Evolutionary conservation across 208 protist genomes (phyloP).

Genomic region (Leishmania gerbilli): DNA sequence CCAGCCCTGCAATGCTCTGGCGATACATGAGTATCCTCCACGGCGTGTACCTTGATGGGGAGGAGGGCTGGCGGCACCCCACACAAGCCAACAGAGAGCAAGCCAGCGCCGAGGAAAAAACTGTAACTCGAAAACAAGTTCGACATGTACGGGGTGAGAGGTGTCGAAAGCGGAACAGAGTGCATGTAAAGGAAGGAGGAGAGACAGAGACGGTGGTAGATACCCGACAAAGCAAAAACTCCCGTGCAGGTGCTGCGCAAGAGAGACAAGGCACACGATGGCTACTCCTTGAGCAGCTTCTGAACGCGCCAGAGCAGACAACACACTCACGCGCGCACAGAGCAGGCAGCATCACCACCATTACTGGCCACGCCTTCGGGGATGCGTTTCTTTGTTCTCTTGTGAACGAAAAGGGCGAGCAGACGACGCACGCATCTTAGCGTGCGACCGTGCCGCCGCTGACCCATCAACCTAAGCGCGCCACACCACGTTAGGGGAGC

Average conservation of each 20-base stretch:
- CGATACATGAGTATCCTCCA: conserved; percentile 63
- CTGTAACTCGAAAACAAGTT: neutral
- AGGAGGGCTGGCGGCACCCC: neutral
- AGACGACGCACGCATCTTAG: neutral
- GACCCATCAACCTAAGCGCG: neutral
- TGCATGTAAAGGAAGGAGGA: neutral
- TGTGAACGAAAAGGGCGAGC: neutral
- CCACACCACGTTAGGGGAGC: too few species aligned
- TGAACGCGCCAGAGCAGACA: neutral
- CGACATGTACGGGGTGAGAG: neutral
- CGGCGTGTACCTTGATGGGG: neutral
- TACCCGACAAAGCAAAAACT: neutral
- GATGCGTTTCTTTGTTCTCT: neutral
- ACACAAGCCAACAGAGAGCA: neutral
- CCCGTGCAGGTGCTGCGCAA: neutral
- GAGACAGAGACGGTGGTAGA: neutral
- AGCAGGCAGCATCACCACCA: neutral
- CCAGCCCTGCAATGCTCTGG: conserved; percentile 64
- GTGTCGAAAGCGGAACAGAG: neutral
- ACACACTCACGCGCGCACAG: neutral
- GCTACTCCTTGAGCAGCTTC: neutral
- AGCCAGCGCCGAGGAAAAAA: neutral
- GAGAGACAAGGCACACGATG: neutral
- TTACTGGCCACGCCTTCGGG: neutral
- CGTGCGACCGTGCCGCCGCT: neutral